Base-by-base conservation (phyloP, 768 basidiomycete species). In the Botryobasidium botryosum region DNA sequence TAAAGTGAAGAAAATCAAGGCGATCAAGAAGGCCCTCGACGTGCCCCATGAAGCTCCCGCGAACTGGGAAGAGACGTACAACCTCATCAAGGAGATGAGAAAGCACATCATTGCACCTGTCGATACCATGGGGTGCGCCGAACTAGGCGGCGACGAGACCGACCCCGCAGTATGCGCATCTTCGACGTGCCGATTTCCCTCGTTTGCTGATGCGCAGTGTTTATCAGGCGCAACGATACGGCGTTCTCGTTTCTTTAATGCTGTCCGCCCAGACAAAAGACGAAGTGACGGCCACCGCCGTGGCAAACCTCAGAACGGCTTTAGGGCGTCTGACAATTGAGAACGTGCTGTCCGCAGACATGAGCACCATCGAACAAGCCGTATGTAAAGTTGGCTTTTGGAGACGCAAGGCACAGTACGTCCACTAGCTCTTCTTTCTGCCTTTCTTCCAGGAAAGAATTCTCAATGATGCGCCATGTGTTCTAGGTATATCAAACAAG, bases 201-300 rank as follows among this genome's bases (percentile, higher is more conserved):
- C 40, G n/a, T 17, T 27, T 33, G 6, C 43, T 40, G 27, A 43
- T 35, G 32, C 26, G 42, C 37, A 41, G 40, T 38, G 13, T 31
- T 40, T 21, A 12, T 15, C 56, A 91, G 86, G 86, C 76, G 45
- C 70, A 72, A 40, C 77, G 91, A 2, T 82, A 86, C 48, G 70
- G 83, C 6, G 85, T 80, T 3, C 74, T 99, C 18, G 72, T 99
- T 5, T 86, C 90, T 3, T 68, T 99, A 36, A 94, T 96, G 87
- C 71, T 97, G 2, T 88, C 84, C 7, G 87, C 87, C 2, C 92
- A 97, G 58, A 96, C 92, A 3, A 96, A 91, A 55, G 90, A 92
- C 56, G 76, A 84, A 53, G 79, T 88, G 15, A 87, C 82, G 0
- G 74, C 82, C 45, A 72, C 78, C 0, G 91, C 91, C 0, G 72